Evolutionary conservation across 768 basidiomycete genomes (phyloP).

Genomic region (Crassisporium funariophilum): DNA sequence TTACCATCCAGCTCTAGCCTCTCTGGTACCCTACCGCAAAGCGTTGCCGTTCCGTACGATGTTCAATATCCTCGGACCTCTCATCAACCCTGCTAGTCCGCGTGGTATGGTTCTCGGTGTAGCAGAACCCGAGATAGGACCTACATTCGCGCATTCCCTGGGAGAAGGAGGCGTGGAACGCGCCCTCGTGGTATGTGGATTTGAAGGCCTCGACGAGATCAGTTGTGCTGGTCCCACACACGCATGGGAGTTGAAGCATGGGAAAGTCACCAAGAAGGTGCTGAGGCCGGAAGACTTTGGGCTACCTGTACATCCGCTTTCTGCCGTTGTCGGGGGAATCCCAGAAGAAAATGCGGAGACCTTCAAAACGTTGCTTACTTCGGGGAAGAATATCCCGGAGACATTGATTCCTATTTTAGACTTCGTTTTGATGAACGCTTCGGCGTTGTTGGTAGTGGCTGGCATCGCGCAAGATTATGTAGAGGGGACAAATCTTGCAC

Average conservation of each 20-base stretch:
- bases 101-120: conserved; percentile 91
- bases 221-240: conserved; percentile 89
- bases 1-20: conserved; percentile 86
- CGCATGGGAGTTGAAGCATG: conserved; percentile 76
- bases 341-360: conserved; percentile 81
- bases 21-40: conserved; percentile 82
- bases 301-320: conserved; percentile 66
- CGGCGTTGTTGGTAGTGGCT: conserved; percentile 84
- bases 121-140: conserved; percentile 77
- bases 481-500: conserved; percentile 72
- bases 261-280: conserved; percentile 59
- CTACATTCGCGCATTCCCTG: conserved; percentile 77
- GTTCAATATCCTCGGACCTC: conserved; percentile 93
- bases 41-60: conserved; percentile 92
- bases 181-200: conserved; percentile 92
- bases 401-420: conserved; percentile 68
- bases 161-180: conserved; percentile 73
- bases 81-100: conserved; percentile 90
- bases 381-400: conserved; percentile 56
- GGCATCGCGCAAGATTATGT: conserved; percentile 71
- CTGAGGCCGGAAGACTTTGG: conserved; percentile 82
- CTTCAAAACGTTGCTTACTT: conserved; percentile 64
- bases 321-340: conserved; percentile 69
- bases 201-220: conserved; percentile 92
- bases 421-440: conserved; percentile 90